Percentiles rank a stretch among this genome's conserved stretches.
These are phyloP conservation scores for Groenewaldozyma auringiensis DNA, from an alignment of 1,139 yeast genomes.

Conservation along the genomic window DNA sequence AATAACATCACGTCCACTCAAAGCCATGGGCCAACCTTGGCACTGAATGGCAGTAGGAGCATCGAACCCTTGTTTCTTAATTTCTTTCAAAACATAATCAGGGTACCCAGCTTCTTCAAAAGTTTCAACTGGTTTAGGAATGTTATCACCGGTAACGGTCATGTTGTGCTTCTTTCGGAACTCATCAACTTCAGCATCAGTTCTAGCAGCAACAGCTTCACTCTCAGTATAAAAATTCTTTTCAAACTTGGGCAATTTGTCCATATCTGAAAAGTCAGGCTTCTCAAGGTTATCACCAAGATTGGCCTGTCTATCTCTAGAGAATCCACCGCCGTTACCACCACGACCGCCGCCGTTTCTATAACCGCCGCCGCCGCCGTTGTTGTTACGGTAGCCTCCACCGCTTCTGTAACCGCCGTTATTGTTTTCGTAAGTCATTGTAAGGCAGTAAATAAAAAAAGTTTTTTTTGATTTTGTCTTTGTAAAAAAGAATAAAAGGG, in stretches of 20 bases:
- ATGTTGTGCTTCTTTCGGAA: constrained; percentile 82
- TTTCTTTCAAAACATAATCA: constrained; percentile 80
- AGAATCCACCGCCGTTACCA: constrained; percentile 25
- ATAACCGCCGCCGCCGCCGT: constrained; percentile 13
- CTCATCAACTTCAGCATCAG: constrained; percentile 58
- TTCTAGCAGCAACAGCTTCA: constrained; percentile 65
- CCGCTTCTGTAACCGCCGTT: constrained; percentile 7
- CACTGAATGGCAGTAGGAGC: constrained; percentile 95
- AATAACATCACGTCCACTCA: constrained; percentile 96
- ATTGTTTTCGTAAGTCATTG: constrained; percentile 7
- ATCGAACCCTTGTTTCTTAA: constrained; percentile 86
- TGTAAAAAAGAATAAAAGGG: neutral
- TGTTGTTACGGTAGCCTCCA: constrained; percentile 7
- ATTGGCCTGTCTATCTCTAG: constrained; percentile 39
- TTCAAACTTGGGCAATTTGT: constrained; percentile 77
- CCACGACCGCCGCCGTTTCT: constrained; percentile 14
- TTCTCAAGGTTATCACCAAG: constrained; percentile 53
- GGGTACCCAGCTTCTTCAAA: constrained; percentile 98
- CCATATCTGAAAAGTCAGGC: constrained; percentile 69
- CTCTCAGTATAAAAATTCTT: constrained; percentile 91
- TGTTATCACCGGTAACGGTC: constrained; percentile 74
- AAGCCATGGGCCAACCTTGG: constrained; percentile 99
- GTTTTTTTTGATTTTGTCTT: neutral
- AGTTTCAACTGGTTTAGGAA: constrained; percentile 88
- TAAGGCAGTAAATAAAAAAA: neutral